Conservation (phyloP, 2,329 filamentous ascomycete species). For the Aspergillus amoenus region DNA sequence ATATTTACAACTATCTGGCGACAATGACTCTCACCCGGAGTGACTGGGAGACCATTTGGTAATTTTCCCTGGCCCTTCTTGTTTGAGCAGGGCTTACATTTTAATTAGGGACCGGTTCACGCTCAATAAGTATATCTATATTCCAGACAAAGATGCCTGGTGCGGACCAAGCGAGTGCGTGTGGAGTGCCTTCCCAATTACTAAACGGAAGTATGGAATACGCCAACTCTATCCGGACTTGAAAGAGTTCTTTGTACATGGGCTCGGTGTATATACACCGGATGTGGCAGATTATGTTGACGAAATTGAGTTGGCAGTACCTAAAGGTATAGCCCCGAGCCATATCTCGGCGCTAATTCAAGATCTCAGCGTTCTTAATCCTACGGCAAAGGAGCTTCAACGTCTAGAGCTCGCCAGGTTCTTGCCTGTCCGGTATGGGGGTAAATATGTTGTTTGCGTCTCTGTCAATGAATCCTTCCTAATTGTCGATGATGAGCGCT, state of each 20-base stretch:
- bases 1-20: background rate
- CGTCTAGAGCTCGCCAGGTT: background rate
- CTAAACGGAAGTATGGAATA: background rate
- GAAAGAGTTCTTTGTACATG: background rate
- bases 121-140: background rate
- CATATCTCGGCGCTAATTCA: background rate
- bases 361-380: background rate
- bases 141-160: background rate
- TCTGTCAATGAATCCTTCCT: background rate
- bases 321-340: background rate
- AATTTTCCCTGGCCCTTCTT: no score
- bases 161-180: background rate
- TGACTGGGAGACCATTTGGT: background rate
- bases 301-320: background rate
- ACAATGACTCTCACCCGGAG: background rate
- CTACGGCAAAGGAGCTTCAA: background rate
- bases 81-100: no score
- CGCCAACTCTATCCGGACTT: background rate
- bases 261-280: background rate
- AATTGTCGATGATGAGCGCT: conserved; percentile 7
- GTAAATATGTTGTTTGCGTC: background rate
- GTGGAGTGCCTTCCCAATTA: background rate
- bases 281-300: background rate
- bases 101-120: background rate
- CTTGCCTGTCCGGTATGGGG: background rate